Evolutionary conservation across 2,329 filamentous ascomycete species (phyloP).

Genomic region (Botrytis hyacinthi): DNA sequence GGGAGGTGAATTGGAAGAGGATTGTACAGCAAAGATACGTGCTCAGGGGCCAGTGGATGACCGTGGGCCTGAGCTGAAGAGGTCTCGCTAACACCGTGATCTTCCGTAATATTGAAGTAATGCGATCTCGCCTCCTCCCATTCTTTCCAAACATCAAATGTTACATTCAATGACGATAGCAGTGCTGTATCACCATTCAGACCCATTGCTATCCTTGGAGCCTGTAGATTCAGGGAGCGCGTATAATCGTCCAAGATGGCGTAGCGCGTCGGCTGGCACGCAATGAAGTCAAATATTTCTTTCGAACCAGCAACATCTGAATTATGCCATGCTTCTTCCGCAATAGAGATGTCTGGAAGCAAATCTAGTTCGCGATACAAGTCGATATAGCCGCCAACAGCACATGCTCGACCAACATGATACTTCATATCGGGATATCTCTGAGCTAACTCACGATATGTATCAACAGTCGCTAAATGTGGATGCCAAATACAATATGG

Average conservation of each 20-base stretch:
- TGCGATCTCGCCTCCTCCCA: background rate
- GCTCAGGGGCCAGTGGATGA: background rate
- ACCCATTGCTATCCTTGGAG: background rate
- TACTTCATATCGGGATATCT: background rate
- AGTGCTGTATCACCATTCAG: background rate
- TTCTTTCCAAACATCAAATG: background rate
- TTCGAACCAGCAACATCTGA: background rate
- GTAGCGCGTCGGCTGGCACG: background rate
- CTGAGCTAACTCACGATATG: background rate
- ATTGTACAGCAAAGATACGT: background rate
- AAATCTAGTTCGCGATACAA: background rate
- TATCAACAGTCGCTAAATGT: background rate
- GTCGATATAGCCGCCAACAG: background rate
- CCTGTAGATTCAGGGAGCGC: rapidly evolving
- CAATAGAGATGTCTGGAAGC: background rate
- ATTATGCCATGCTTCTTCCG: background rate
- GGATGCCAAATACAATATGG: background rate
- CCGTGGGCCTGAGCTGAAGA: background rate
- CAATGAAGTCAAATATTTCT: background rate
- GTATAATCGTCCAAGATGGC: background rate
- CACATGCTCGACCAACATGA: background rate
- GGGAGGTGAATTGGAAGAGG: background rate
- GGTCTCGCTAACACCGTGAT: background rate
- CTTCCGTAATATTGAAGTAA: background rate
- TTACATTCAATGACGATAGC: background rate